These are phyloP conservation scores for Yamadazyma insecticola DNA, from an alignment of 805 yeast genomes.

Conservation along the genomic window DNA sequence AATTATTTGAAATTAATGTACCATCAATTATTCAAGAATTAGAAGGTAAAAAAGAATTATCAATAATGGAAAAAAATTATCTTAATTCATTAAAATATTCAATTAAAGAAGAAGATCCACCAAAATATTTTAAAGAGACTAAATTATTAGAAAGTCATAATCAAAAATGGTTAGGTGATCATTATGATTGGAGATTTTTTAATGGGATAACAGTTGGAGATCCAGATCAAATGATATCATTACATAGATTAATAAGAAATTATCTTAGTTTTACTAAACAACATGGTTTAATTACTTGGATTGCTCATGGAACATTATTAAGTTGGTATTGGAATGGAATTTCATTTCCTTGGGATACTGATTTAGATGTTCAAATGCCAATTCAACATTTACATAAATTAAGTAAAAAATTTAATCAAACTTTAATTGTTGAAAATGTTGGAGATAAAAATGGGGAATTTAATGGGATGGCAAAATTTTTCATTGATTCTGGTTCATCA, in stretches of 20 bases:
- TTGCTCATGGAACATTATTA: constrained; percentile 61
- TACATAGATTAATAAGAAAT: constrained; percentile 49
- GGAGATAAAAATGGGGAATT: constrained; percentile 11
- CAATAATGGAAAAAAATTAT: constrained; percentile 16
- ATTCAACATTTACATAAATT: constrained; percentile 40
- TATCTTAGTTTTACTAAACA: constrained; percentile 47
- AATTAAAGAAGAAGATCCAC: constrained; percentile 12
- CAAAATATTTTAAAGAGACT: constrained; percentile 31
- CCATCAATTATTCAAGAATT: constrained; percentile 12
- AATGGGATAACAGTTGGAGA: constrained; percentile 18
- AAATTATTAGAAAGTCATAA: constrained; percentile 14
- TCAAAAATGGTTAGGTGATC: constrained; percentile 24
- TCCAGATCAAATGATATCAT: constrained; percentile 31
- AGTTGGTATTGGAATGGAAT: constrained; percentile 65
- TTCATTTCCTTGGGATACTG: constrained; percentile 64
- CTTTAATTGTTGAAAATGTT: constrained; percentile 43
- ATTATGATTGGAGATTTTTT: constrained; percentile 39
- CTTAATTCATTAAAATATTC: constrained; percentile 15
- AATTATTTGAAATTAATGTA: constrained; percentile 21
- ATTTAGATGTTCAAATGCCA: constrained; percentile 63
- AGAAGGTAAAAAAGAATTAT: constrained; percentile 5
- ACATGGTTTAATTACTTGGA: constrained; percentile 50
- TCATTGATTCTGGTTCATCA: constrained; percentile 42
- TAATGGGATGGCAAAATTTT: constrained; percentile 55
- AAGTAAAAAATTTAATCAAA: constrained; percentile 45